These are phyloP conservation scores for Trypanosoma lewisi DNA, from an alignment of 208 protist species.

Conservation along the genomic window DNA sequence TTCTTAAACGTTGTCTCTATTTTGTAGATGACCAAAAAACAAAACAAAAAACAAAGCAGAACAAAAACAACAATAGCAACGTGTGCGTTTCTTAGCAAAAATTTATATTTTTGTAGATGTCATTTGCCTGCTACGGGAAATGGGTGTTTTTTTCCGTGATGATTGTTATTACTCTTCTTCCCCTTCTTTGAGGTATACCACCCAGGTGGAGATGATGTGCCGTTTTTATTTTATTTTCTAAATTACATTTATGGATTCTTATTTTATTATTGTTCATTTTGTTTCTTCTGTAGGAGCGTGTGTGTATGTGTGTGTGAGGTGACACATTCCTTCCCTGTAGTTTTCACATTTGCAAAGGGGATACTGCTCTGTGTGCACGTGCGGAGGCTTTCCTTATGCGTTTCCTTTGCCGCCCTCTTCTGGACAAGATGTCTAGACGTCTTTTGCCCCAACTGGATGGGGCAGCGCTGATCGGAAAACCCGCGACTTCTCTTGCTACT, in stretches of 20 bases:
- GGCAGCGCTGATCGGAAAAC: background rate
- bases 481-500: background rate
- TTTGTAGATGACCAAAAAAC: too few species aligned
- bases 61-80: too few species aligned
- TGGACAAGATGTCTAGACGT: background rate
- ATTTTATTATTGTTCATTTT: too few species aligned
- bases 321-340: background rate
- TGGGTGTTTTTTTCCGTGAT: background rate
- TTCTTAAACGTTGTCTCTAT: background rate
- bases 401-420: slow-evolving; percentile 2
- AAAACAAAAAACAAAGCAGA: too few species aligned
- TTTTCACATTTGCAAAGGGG: background rate
- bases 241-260: background rate
- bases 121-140: background rate
- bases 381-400: slow-evolving; percentile 9
- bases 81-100: background rate
- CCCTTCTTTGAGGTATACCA: background rate
- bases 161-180: background rate
- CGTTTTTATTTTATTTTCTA: background rate
- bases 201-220: background rate
- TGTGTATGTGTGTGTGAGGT: too few species aligned
- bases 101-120: background rate
- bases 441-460: background rate
- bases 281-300: too few species aligned
- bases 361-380: background rate